Evolutionary conservation across 2,329 filamentous ascomycete species (phyloP).

Genomic region (Fusarium austroafricanum): DNA sequence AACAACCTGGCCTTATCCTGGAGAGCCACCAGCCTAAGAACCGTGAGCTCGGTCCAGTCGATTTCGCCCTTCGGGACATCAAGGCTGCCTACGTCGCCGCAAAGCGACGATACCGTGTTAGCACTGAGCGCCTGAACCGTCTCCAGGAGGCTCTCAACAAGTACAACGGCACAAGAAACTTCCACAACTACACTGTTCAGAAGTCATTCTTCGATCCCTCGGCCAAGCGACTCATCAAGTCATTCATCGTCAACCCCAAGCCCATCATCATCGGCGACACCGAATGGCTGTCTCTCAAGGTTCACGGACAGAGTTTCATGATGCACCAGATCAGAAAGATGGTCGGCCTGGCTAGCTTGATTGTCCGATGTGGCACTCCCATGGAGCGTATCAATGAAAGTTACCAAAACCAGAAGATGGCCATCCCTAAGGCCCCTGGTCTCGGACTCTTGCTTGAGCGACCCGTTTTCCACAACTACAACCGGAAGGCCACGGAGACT

Average conservation of each 20-base stretch:
- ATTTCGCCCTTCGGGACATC: slow-evolving; percentile 76
- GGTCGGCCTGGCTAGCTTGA: slow-evolving; percentile 90
- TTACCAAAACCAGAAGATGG: slow-evolving; percentile 78
- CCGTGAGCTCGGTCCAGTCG: slow-evolving; percentile 63
- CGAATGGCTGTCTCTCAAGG: slow-evolving; percentile 94
- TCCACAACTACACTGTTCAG: slow-evolving; percentile 97
- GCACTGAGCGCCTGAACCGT: slow-evolving; percentile 74
- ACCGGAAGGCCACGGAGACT: slow-evolving; percentile 73
- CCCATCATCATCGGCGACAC: slow-evolving; percentile 90
- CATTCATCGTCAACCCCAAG: slow-evolving; percentile 80
- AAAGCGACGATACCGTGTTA: slow-evolving; percentile 87
- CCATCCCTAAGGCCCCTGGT: slow-evolving; percentile 93
- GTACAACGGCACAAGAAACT: slow-evolving; percentile 89
- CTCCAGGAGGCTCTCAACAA: slow-evolving; percentile 79
- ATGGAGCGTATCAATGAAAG: slow-evolving; percentile 77
- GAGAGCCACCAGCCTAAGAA: slow-evolving; percentile 54
- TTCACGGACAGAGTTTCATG: slow-evolving; percentile 99
- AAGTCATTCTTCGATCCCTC: slow-evolving; percentile 85
- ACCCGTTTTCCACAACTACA: slow-evolving; percentile 92
- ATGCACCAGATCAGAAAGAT: slow-evolving; percentile 99
- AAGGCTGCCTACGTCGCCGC: slow-evolving; percentile 85
- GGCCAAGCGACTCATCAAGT: slow-evolving; percentile 90
- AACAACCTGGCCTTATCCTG: slow-evolving; percentile 40
- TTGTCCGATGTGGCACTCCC: slow-evolving; percentile 85
- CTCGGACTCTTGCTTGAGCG: slow-evolving; percentile 88